Evolutionary conservation across 2,329 filamentous ascomycete species (phyloP).

Genomic region (Alternaria sp.): DNA sequence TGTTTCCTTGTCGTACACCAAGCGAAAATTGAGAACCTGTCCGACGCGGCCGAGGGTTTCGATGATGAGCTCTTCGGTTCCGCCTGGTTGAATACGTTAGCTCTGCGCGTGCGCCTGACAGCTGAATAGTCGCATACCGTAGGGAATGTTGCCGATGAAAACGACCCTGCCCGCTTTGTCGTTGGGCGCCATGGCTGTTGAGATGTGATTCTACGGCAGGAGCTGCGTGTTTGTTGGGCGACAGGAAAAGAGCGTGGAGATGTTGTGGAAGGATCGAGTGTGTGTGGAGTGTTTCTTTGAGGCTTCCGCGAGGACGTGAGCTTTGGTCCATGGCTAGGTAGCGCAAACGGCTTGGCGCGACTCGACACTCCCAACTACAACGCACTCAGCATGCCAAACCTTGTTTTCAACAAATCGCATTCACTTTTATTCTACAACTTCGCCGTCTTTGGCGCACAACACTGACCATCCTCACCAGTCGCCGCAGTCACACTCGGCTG

Average conservation of each 20-base stretch:
- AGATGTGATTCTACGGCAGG: background rate
- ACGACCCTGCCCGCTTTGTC: slow-evolving; percentile 81
- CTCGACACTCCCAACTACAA: background rate
- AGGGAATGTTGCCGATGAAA: slow-evolving; percentile 87
- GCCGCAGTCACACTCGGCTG: slow-evolving; percentile 49
- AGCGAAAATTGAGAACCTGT: slow-evolving; percentile 87
- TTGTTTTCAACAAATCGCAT: background rate
- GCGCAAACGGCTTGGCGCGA: slow-evolving; percentile 20
- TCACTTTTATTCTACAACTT: slow-evolving; percentile 1
- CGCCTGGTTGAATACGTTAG: slow-evolving; percentile 64
- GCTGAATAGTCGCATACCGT: slow-evolving; percentile 64
- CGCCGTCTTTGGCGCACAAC: slow-evolving; percentile 49
- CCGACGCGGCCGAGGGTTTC: slow-evolving; percentile 92
- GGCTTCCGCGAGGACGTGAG: slow-evolving; percentile 7
- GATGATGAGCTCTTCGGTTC: slow-evolving; percentile 94
- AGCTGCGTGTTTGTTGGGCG: background rate
- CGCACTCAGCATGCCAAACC: background rate
- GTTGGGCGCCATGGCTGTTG: slow-evolving; percentile 42
- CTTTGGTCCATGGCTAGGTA: slow-evolving; percentile 7
- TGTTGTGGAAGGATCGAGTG: background rate
- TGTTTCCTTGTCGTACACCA: slow-evolving; percentile 95
- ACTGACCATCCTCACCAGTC: slow-evolving; percentile 49
- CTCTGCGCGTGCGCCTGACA: slow-evolving; percentile 11
- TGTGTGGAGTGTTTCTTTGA: slow-evolving; percentile 17
- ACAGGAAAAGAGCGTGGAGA: background rate